Percentiles rank a stretch among this genome's conserved stretches.
phyloP scores from a whole-genome alignment of 2,329 filamentous ascomycete genomes.

The Penicillium sp. region DNA sequence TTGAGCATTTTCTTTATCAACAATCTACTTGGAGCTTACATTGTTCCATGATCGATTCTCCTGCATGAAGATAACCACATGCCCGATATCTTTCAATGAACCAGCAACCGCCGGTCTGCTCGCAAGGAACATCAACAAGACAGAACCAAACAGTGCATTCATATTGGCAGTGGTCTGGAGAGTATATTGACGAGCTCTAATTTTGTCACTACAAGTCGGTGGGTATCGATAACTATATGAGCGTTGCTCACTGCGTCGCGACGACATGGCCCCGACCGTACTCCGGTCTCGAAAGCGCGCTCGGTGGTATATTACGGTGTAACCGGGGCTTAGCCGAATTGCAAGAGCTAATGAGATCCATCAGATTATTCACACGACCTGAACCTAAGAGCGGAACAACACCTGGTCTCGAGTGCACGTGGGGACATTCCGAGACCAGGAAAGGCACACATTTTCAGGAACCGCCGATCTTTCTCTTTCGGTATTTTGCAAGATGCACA shows the following conservation, averaged over 20 bases:
- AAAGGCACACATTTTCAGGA: background rate
- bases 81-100: slow-evolving; percentile 50
- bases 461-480: background rate
- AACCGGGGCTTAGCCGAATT: background rate
- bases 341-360: background rate
- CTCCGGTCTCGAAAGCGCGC: background rate
- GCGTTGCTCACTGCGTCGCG: background rate
- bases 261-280: background rate
- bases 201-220: background rate
- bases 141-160: slow-evolving; percentile 10
- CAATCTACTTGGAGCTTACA: slow-evolving; percentile 17
- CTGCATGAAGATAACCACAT: slow-evolving; percentile 58
- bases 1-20: background rate
- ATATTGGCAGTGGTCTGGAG: slow-evolving; percentile 1
- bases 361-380: background rate
- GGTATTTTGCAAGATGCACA: background rate
- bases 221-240: background rate
- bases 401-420: background rate
- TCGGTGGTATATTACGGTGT: background rate
- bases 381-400: background rate
- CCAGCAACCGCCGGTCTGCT: slow-evolving; percentile 28
- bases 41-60: slow-evolving; percentile 44
- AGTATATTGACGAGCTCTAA: background rate
- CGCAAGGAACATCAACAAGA: slow-evolving; percentile 16
- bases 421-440: background rate